Percentiles rank a stretch among this genome's conserved stretches.
Evolutionary conservation across 768 basidiomycete species (phyloP).

Genomic region (Mycena indigotica): DNA sequence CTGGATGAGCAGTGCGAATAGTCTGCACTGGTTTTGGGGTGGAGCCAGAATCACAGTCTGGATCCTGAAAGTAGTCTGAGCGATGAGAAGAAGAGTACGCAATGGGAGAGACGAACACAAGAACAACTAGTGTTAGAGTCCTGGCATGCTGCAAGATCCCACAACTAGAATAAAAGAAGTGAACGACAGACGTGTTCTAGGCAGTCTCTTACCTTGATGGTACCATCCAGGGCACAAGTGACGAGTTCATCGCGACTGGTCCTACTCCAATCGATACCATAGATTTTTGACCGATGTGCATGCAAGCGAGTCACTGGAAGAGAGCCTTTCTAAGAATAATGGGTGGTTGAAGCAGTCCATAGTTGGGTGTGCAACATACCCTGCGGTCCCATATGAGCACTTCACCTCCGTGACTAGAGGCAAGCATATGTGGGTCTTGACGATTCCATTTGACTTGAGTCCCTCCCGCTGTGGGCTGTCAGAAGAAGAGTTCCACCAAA

Average conservation of each 20-base stretch:
- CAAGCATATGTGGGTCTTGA: conserved; percentile 81
- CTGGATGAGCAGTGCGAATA: conserved; percentile 82
- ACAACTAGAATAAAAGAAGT: conserved; percentile 1
- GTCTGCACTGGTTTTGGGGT: conserved; percentile 43
- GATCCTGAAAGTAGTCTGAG: no score
- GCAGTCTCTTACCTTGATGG: conserved; percentile 79
- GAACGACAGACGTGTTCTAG: neutral
- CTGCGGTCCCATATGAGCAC: conserved; percentile 95
- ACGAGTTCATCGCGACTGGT: conserved; percentile 74
- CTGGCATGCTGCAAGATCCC: conserved; percentile 5
- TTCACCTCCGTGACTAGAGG: conserved; percentile 85
- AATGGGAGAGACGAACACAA: neutral
- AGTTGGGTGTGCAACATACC: conserved; percentile 44
- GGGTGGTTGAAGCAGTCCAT: neutral
- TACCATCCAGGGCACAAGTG: conserved; percentile 93
- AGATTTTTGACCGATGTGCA: conserved; percentile 90
- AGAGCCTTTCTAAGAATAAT: conserved; percentile 75
- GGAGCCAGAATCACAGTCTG: conserved; percentile 6
- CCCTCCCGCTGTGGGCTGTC: conserved; percentile 60
- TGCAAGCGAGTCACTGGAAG: conserved; percentile 72
- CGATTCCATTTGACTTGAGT: conserved; percentile 99
- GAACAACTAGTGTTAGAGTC: neutral
- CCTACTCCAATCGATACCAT: conserved; percentile 97
- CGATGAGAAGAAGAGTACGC: no score
- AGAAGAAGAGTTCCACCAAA: neutral